Conservation (phyloP, 257 asterid genomes). For the Ocimum tenuiflorum region DNA sequence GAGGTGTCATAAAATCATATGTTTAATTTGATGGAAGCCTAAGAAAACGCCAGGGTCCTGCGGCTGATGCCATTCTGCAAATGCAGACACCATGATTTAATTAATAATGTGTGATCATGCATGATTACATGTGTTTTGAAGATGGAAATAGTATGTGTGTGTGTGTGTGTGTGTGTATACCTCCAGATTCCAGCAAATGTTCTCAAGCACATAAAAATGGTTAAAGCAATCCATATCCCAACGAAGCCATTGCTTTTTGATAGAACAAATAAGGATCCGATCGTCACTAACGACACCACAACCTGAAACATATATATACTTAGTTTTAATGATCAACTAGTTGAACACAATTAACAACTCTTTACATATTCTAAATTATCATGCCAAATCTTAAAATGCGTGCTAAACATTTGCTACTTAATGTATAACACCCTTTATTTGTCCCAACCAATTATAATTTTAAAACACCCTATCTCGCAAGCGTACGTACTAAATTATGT, state of each 20-base stretch:
- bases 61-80: slow-evolving; percentile 72
- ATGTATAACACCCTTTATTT: too few relatives aligned
- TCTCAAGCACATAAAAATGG: slow-evolving; percentile 69
- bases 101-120: too few relatives aligned
- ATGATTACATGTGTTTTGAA: too few relatives aligned
- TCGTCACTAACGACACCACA: slow-evolving; percentile 49
- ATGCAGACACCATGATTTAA: not conserved
- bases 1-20: not conserved
- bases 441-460: too few relatives aligned
- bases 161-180: too few relatives aligned
- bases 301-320: slow-evolving; percentile 32
- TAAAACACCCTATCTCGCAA: too few relatives aligned
- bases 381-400: too few relatives aligned
- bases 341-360: too few relatives aligned
- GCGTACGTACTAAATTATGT: too few relatives aligned
- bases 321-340: not conserved
- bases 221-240: slow-evolving; percentile 85
- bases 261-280: slow-evolving; percentile 55
- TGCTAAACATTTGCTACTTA: too few relatives aligned
- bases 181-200: slow-evolving; percentile 79
- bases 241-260: slow-evolving; percentile 55
- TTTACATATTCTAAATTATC: too few relatives aligned
- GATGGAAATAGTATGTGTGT: too few relatives aligned
- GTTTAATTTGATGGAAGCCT: slow-evolving; percentile 19
- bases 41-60: slow-evolving; percentile 85